Evolutionary conservation across 1,284 basidiomycete genomes (phyloP), one percentile per base, ranked within the genome.

Genomic region (Porodaedalea pini): DNA sequence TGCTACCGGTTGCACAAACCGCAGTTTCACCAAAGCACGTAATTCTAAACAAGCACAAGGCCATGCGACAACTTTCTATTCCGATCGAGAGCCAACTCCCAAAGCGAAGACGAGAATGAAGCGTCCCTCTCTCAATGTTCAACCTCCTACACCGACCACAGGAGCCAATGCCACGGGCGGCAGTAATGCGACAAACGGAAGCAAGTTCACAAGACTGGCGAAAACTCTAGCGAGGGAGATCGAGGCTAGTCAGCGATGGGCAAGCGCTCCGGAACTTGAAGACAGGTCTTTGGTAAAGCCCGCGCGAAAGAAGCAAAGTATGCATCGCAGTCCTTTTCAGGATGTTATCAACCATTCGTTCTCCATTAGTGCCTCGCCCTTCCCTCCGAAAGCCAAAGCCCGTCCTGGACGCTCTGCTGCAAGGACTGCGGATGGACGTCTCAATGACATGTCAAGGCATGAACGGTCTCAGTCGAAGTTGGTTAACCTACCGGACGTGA

Each of bases 401-500:
- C 39, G 41, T 25, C 29, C 50, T 31, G 34, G 41, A n/a, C 44
- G 19, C 19, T 10, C 34, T 8, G 4, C 10, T 4, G 50, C 51
- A 0, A 51, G 34, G 27, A 56, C 45, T 37, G 51, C 41, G n/a
- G 53, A 51, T 29, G 11, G 11, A 10, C 34, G 37, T 36, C 47
- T 19, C 41, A 45, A 8, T 31, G 57, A 37, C 41, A 23, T 21
- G 41, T 15, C 39, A 29, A 45, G 37, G 23, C 25, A 57, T 36
- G 10, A 51, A 11, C 37, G 23, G 17, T 48, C 51, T 15, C 43
- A 34, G 2, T 58, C 57, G 21, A 54, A 40, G 25, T 23, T 40
- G 44, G 69, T 90, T 11, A 77, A 85, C 47, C 71, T 92, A 2
- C 89, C 89, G 0, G 89, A 91, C 62, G 80, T 92, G 4, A 92